These are phyloP conservation scores for Neocucurbitaria cava DNA, from an alignment of 2,329 filamentous ascomycete species.

Conservation along the genomic window DNA sequence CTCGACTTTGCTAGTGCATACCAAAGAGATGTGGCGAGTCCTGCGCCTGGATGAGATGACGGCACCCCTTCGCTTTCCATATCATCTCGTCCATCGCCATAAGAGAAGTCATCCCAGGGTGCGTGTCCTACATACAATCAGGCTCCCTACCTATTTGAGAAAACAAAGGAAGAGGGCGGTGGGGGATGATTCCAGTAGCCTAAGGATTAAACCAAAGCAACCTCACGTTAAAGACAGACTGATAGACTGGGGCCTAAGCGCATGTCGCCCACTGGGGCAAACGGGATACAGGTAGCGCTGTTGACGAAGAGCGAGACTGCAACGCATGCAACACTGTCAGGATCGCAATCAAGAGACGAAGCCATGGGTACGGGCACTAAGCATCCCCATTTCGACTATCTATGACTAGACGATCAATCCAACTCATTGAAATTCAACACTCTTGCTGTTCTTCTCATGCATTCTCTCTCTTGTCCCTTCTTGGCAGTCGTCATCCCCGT, in stretches of 20 bases:
- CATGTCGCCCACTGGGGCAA: too few relatives aligned
- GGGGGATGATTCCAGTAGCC: not conserved
- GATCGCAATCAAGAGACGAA: not conserved
- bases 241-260: not conserved
- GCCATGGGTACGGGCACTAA: too few relatives aligned
- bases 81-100: not conserved
- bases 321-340: not conserved
- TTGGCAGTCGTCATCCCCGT: too few relatives aligned
- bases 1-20: constrained; percentile 69
- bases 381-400: too few relatives aligned
- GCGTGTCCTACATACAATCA: not conserved
- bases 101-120: not conserved
- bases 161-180: not conserved
- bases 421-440: too few relatives aligned
- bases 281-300: too few relatives aligned
- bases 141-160: not conserved
- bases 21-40: constrained; percentile 35
- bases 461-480: too few relatives aligned
- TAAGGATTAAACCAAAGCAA: not conserved
- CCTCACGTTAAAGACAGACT: not conserved
- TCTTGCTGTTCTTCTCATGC: too few relatives aligned
- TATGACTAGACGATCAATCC: too few relatives aligned
- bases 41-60: constrained; percentile 29
- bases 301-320: not conserved
- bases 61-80: not conserved